These are phyloP conservation scores for Podospora conica DNA, from an alignment of 495 filamentous ascomycete species.

Conservation along the genomic window DNA sequence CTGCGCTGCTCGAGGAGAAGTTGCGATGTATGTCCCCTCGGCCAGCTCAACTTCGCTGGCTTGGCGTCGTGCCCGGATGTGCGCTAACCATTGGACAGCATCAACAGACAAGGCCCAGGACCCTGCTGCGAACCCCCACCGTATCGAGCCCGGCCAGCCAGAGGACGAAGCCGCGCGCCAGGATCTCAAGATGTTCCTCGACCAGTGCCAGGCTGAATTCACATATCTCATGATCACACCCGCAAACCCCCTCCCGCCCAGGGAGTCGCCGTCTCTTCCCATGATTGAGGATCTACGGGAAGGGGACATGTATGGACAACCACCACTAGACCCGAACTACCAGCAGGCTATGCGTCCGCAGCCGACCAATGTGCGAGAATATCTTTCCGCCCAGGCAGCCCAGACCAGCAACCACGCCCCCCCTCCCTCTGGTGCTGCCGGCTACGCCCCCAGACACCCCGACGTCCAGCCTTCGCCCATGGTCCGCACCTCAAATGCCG, in stretches of 20 bases:
- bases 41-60: too few relatives aligned
- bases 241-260: constrained; percentile 54
- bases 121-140: constrained; percentile 10
- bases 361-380: constrained; percentile 39
- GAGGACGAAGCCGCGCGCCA: constrained; percentile 50
- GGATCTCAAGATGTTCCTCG: constrained; percentile 56
- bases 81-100: constrained; percentile 12
- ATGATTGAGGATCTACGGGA: constrained; percentile 45
- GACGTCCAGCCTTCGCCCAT: constrained; percentile 40
- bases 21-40: constrained; percentile 31
- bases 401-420: constrained; percentile 43
- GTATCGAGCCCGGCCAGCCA: constrained; percentile 23
- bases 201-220: constrained; percentile 57
- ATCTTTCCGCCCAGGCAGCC: constrained; percentile 19
- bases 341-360: constrained; percentile 34
- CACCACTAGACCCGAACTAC: constrained; percentile 29
- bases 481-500: constrained; percentile 38
- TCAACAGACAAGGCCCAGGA: constrained; percentile 17
- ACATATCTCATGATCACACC: constrained; percentile 60
- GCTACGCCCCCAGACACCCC: constrained; percentile 31
- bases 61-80: not conserved
- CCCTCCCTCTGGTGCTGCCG: constrained; percentile 35
- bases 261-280: constrained; percentile 46
- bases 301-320: constrained; percentile 37
- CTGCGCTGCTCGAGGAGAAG: constrained; percentile 42